phyloP scores from a whole-genome alignment of 306 rosid genomes.

The Medicago ruthenica region DNA sequence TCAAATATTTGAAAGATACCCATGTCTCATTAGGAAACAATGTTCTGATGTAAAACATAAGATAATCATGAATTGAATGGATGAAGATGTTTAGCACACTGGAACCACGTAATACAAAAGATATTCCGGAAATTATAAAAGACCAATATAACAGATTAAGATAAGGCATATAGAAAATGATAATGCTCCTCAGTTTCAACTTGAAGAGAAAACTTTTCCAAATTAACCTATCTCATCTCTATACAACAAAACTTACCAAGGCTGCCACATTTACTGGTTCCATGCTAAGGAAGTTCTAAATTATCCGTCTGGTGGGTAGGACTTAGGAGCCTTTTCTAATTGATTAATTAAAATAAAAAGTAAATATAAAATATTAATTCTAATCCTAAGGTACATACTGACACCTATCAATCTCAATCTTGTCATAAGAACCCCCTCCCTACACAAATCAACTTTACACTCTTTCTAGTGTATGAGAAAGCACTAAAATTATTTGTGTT shows the following conservation, averaged over 20 bases:
- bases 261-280: constrained; percentile 15
- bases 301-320: constrained; percentile 6
- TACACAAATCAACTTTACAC: not conserved
- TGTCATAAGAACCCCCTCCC: no score
- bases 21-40: constrained; percentile 12
- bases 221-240: not conserved
- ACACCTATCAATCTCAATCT: no score
- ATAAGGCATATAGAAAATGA: not conserved
- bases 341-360: not conserved
- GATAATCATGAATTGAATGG: not conserved
- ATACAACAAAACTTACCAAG: constrained; percentile 23
- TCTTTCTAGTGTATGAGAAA: not conserved
- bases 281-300: constrained; percentile 29
- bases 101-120: not conserved
- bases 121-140: not conserved
- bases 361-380: not conserved
- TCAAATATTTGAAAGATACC: constrained; percentile 13
- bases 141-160: no score
- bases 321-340: constrained; percentile 12
- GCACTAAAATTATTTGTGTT: not conserved
- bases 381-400: not conserved
- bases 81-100: no score
- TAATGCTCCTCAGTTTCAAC: not conserved
- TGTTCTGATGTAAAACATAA: not conserved
- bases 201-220: not conserved